Evolutionary conservation across 2,329 filamentous ascomycete species (phyloP).

Genomic region (Fusarium sp.): DNA sequence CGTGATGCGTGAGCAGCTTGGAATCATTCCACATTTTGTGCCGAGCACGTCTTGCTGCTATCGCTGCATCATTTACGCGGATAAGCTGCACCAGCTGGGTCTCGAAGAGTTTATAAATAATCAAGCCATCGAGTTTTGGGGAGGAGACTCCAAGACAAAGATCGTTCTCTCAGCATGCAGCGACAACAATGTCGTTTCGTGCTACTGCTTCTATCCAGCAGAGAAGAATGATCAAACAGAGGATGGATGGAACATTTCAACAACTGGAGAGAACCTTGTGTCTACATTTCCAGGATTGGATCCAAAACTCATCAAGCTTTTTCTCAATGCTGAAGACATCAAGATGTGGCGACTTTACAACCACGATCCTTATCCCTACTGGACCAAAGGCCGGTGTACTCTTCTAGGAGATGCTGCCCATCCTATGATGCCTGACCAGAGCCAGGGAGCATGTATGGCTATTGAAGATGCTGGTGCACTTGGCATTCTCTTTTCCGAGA

Average conservation of each 20-base stretch:
- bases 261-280: conserved; percentile 67
- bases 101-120: conserved; percentile 25
- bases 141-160: conserved; percentile 70
- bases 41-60: conserved; percentile 27
- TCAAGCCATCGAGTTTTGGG: conserved; percentile 74
- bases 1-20: conserved; percentile 17
- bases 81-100: conserved; percentile 10
- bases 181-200: conserved; percentile 70
- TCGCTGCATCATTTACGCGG: conserved; percentile 21
- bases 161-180: conserved; percentile 76
- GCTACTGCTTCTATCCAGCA: conserved; percentile 76
- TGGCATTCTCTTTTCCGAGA: conserved; percentile 2
- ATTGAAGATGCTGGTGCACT: conserved; percentile 20
- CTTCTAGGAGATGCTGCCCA: conserved; percentile 35
- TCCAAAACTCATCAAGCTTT: conserved; percentile 66
- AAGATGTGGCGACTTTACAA: conserved; percentile 73
- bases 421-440: conserved; percentile 32
- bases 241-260: conserved; percentile 68
- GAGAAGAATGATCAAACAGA: conserved; percentile 69
- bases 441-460: conserved; percentile 18
- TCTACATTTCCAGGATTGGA: conserved; percentile 71
- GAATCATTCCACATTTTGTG: background rate
- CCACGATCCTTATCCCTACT: conserved; percentile 31
- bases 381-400: conserved; percentile 27
- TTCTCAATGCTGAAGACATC: conserved; percentile 70